Evolutionary conservation across 2,329 filamentous ascomycete species (phyloP).

Genomic region (Thermothelomyces thermophilus): DNA sequence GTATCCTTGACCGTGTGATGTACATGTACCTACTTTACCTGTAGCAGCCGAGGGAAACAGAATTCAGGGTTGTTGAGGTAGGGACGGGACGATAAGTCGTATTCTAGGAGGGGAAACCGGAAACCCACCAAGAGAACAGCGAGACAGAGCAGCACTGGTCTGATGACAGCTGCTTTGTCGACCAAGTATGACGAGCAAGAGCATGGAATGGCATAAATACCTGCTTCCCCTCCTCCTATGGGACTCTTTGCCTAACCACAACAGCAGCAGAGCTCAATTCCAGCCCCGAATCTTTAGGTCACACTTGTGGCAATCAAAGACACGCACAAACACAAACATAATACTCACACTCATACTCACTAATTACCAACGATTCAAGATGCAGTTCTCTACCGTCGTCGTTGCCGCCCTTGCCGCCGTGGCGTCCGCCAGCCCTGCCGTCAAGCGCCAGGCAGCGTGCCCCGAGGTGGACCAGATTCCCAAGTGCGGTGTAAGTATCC

Average conservation of each 20-base stretch:
- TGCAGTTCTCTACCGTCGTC: constrained; percentile 13
- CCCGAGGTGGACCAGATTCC: constrained; percentile 10
- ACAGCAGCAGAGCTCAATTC: not conserved
- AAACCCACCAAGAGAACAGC: not conserved
- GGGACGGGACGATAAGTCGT: too few species aligned
- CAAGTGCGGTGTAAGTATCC: constrained; percentile 9
- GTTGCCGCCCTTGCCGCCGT: constrained; percentile 7
- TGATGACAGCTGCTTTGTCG: not conserved
- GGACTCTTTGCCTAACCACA: not conserved
- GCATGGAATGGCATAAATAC: constrained; percentile 11
- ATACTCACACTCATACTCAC: not conserved
- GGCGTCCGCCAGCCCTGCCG: constrained; percentile 5
- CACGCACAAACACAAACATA: too few species aligned
- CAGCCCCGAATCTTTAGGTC: too few species aligned
- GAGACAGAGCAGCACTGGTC: not conserved
- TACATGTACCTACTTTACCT: too few species aligned
- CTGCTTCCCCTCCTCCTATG: not conserved
- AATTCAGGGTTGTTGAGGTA: too few species aligned
- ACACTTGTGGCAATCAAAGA: too few species aligned
- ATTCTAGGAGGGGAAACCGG: not conserved
- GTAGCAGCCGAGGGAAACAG: not conserved
- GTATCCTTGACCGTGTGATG: not conserved
- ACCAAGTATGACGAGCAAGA: too few species aligned
- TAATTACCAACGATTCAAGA: not conserved
- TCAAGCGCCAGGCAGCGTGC: constrained; percentile 8